Percentiles rank a stretch among this genome's conserved stretches.
Evolutionary conservation across 257 asterid species (phyloP).

Genomic region (Oldenlandia corymbosa): DNA sequence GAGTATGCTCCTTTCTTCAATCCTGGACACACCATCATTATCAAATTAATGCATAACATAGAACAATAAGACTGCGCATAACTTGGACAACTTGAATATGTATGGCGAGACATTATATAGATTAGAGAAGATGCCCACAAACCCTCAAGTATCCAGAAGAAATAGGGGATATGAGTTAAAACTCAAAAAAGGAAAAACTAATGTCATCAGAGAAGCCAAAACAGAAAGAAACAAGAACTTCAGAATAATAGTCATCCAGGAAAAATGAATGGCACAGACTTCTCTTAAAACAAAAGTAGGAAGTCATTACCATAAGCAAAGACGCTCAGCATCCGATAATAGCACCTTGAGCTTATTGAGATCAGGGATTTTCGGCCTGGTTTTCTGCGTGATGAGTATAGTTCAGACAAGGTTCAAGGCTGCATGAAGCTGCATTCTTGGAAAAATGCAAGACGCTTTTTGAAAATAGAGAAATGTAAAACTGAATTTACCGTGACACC

Average conservation of each 20-base stretch:
- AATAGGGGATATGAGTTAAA: too few species aligned
- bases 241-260: neutral
- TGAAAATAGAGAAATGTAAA: too few species aligned
- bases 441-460: too few species aligned
- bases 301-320: slow-evolving; percentile 53
- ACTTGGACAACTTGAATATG: too few species aligned
- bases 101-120: too few species aligned
- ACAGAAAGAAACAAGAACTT: neutral
- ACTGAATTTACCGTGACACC: slow-evolving; percentile 48
- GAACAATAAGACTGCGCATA: too few species aligned
- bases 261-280: neutral
- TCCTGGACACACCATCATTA: slow-evolving; percentile 38
- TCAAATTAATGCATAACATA: slow-evolving; percentile 12
- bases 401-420: slow-evolving; percentile 18
- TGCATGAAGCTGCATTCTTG: slow-evolving; percentile 8
- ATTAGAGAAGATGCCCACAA: too few species aligned
- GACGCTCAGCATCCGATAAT: slow-evolving; percentile 55
- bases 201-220: neutral
- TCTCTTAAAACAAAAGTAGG: neutral
- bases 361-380: slow-evolving; percentile 48
- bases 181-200: too few species aligned
- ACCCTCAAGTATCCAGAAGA: too few species aligned
- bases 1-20: slow-evolving; percentile 56
- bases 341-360: slow-evolving; percentile 48
- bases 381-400: slow-evolving; percentile 40